Evolutionary conservation across 2,329 filamentous ascomycete species (phyloP).

Genomic region (Phoma sp.): DNA sequence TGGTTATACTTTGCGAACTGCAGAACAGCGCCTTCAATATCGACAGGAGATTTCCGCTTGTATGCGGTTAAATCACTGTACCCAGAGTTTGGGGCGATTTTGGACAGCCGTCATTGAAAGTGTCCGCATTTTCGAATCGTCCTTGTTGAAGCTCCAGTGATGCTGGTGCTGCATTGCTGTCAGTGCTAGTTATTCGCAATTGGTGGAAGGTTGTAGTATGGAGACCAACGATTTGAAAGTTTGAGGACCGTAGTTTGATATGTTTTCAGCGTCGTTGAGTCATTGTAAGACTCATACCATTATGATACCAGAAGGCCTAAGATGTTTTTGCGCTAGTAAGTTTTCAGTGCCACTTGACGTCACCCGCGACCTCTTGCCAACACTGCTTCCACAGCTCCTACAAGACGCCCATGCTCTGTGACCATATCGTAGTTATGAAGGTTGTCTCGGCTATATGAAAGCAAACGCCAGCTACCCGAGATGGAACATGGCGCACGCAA

Average conservation of each 20-base stretch:
- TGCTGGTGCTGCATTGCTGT: too few relatives aligned
- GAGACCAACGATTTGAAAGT: too few relatives aligned
- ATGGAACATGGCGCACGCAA: constrained; percentile 53
- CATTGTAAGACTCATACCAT: not conserved
- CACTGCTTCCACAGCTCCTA: not conserved
- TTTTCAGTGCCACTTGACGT: not conserved
- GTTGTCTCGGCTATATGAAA: constrained; percentile 43
- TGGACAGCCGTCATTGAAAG: too few relatives aligned
- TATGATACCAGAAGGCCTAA: not conserved
- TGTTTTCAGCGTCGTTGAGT: too few relatives aligned
- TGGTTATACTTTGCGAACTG: not conserved
- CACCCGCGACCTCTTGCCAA: not conserved
- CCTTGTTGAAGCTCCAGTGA: too few relatives aligned
- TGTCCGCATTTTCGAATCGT: too few relatives aligned
- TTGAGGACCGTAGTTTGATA: too few relatives aligned
- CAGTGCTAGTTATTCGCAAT: not conserved
- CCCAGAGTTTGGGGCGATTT: too few relatives aligned
- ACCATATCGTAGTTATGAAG: not conserved
- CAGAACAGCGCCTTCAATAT: too few relatives aligned
- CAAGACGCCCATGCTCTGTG: not conserved
- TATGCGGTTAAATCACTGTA: too few relatives aligned
- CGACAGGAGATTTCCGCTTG: too few relatives aligned
- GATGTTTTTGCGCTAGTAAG: not conserved
- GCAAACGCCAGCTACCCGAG: constrained; percentile 55
- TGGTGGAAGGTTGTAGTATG: too few relatives aligned